Conservation (phyloP, 73 alveolate genomes). For the Vitrella brassicaformis region DNA sequence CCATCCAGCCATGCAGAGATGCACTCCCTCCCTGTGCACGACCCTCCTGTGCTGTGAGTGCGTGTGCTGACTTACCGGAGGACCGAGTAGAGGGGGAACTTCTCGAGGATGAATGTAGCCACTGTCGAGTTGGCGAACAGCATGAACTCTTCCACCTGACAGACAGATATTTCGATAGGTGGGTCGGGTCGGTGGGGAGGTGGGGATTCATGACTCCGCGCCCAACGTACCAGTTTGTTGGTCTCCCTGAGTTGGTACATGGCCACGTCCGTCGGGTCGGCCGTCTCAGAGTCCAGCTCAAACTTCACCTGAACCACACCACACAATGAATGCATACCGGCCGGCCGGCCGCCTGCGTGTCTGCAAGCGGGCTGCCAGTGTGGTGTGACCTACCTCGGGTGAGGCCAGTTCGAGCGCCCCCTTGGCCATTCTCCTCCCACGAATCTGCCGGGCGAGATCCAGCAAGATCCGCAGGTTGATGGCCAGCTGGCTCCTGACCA, state of each 20-base stretch:
- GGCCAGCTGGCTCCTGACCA: slow-evolving; percentile 41
- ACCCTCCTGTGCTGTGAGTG: too few species aligned
- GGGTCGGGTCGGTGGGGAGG: too few species aligned
- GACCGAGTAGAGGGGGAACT: slow-evolving; percentile 76
- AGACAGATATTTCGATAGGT: too few species aligned
- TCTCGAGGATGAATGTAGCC: slow-evolving; percentile 67
- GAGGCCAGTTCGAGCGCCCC: slow-evolving; percentile 88
- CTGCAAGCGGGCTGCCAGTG: too few species aligned
- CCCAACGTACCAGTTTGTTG: slow-evolving; percentile 55
- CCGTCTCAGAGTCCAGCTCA: slow-evolving; percentile 74
- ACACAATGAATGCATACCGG: too few species aligned
- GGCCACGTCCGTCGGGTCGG: slow-evolving; percentile 76
- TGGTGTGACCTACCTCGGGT: slow-evolving; percentile 51
- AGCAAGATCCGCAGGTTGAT: slow-evolving; percentile 40
- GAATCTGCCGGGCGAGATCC: slow-evolving; percentile 58
- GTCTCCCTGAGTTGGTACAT: slow-evolving; percentile 72
- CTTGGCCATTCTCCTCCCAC: slow-evolving; percentile 61
- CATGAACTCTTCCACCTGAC: slow-evolving; percentile 75
- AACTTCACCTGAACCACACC: slow-evolving; percentile 52
- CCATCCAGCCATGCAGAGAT: background rate
- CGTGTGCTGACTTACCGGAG: slow-evolving; percentile 8
- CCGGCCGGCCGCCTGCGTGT: too few species aligned
- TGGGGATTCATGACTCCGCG: too few species aligned
- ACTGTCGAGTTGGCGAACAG: slow-evolving; percentile 83
- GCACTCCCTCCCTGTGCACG: background rate